These are phyloP conservation scores for Penicillium sp. DNA, from an alignment of 2,329 filamentous ascomycete genomes.

Conservation along the genomic window DNA sequence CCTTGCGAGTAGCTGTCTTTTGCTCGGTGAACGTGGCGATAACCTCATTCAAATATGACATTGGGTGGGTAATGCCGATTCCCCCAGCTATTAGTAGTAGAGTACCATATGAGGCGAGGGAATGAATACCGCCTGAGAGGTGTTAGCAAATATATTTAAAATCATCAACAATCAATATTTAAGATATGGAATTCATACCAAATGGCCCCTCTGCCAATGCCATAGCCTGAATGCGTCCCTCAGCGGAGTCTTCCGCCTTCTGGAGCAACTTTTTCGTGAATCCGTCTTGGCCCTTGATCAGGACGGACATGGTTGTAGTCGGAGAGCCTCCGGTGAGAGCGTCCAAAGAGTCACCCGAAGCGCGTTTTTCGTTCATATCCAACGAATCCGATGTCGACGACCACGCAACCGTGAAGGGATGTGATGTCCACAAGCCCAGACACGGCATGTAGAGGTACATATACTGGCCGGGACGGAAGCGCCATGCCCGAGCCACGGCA, in stretches of 20 bases:
- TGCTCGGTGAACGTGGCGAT: conserved; percentile 26
- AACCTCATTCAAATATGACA: conserved; percentile 36
- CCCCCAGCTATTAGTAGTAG: conserved; percentile 39
- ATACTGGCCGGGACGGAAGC: conserved; percentile 49
- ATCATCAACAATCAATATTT: not conserved
- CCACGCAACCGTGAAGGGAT: conserved; percentile 47
- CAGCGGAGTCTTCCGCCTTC: conserved; percentile 28
- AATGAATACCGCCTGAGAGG: conserved; percentile 31
- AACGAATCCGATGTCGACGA: conserved; percentile 25
- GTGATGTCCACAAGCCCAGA: conserved; percentile 44
- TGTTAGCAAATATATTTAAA: not conserved
- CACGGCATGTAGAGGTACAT: conserved; percentile 59
- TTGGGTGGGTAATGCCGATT: conserved; percentile 40
- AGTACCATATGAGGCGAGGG: conserved; percentile 34
- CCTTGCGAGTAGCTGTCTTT: conserved; percentile 29
- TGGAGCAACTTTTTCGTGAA: conserved; percentile 35
- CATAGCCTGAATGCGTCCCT: conserved; percentile 27
- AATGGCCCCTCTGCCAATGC: conserved; percentile 40
- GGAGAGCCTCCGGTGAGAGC: conserved; percentile 27
- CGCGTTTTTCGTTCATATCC: conserved; percentile 26
- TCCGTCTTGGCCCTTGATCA: conserved; percentile 36
- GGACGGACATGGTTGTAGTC: conserved; percentile 33
- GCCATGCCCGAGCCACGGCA: conserved; percentile 32
- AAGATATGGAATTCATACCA: conserved; percentile 21
- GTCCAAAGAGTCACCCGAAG: conserved; percentile 33